phyloP scores from a whole-genome alignment of 2,329 filamentous ascomycete species.

The Myriosclerotinia duriaeana region DNA sequence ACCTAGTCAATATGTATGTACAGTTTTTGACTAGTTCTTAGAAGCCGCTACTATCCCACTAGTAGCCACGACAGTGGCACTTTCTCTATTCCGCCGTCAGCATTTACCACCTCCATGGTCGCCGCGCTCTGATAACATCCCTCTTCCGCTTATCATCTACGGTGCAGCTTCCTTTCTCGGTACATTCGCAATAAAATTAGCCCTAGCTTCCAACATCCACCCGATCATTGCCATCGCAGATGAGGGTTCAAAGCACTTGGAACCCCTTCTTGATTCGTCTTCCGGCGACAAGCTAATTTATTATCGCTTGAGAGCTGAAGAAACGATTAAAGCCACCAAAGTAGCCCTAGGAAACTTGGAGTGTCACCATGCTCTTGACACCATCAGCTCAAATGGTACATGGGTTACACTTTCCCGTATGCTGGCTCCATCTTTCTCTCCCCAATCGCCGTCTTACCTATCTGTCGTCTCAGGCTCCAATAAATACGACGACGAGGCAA shows the following conservation, averaged over 20 bases:
- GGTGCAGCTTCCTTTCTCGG: constrained; percentile 55
- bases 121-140: constrained; percentile 34
- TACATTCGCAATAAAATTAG: constrained; percentile 49
- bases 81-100: constrained; percentile 42
- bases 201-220: constrained; percentile 48
- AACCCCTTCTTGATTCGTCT: constrained; percentile 44
- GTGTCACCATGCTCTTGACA: constrained; percentile 30
- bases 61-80: constrained; percentile 45
- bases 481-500: constrained; percentile 8
- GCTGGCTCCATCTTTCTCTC: background rate
- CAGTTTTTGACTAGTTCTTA: constrained; percentile 44
- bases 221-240: constrained; percentile 59
- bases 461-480: constrained; percentile 4
- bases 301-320: constrained; percentile 50
- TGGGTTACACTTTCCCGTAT: constrained; percentile 8
- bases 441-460: background rate
- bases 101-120: constrained; percentile 44
- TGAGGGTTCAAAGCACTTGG: constrained; percentile 47
- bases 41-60: constrained; percentile 46
- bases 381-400: constrained; percentile 28
- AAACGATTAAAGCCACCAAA: constrained; percentile 39
- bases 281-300: constrained; percentile 51
- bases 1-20: constrained; percentile 42
- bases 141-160: constrained; percentile 47
- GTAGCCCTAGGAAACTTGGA: constrained; percentile 24